Percentiles rank a stretch among this genome's conserved stretches.
phyloP scores from a whole-genome alignment of 495 filamentous ascomycete species.

The Lineolata rhizophorae region DNA sequence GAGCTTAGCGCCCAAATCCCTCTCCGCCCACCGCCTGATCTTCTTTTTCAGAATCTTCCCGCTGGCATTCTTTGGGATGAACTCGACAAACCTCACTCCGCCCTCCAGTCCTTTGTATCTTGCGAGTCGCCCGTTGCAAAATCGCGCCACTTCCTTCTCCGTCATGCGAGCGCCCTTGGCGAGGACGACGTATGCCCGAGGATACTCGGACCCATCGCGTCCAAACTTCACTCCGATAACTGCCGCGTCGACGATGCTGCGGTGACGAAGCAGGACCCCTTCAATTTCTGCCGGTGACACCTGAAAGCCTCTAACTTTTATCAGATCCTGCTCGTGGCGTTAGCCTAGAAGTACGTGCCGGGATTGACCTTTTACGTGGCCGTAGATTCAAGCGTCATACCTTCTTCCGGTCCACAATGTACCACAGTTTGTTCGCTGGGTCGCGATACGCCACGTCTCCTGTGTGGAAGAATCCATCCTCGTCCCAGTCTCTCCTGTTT shows the following conservation, averaged over 20 bases:
- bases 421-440: conserved; percentile 2
- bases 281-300: conserved; percentile 9
- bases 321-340: conserved; percentile 4
- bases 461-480: conserved; percentile 6
- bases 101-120: not conserved
- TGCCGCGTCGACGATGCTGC: conserved; percentile 7
- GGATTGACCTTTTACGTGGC: not conserved
- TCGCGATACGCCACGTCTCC: conserved; percentile 6
- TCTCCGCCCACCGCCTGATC: not conserved
- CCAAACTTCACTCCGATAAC: conserved; percentile 5
- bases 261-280: conserved; percentile 5
- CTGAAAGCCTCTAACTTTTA: conserved; percentile 11
- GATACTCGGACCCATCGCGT: conserved; percentile 1
- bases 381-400: not conserved
- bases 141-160: not conserved
- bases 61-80: not conserved
- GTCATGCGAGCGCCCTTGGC: not conserved
- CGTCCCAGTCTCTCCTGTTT: conserved; percentile 2
- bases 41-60: conserved; percentile 1
- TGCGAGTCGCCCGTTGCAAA: not conserved
- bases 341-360: too few relatives aligned
- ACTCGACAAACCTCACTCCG: not conserved
- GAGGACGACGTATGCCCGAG: conserved; percentile 4
- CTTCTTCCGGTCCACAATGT: conserved; percentile 8
- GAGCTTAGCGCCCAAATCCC: not conserved